Evolutionary conservation across 768 basidiomycete species (phyloP), one percentile per base, ranked within the genome.

Genomic region (Candolleomyces eurysporus): DNA sequence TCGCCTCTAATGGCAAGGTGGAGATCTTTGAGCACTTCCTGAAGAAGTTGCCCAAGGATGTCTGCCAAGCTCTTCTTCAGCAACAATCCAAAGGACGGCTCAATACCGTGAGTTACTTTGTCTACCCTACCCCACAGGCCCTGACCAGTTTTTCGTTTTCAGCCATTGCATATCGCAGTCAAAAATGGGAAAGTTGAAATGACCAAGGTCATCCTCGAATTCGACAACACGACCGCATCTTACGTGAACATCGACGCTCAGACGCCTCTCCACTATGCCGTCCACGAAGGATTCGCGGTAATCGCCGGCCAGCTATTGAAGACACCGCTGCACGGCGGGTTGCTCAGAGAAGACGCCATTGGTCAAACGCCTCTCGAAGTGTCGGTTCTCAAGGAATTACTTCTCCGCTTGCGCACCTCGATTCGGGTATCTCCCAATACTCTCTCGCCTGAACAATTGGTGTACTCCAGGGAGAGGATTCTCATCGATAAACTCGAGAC

Each of bases 141-240:
- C 19, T 9, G 56, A 46, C 43, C 14, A 31, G 13, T 45, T 14
- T 31, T 26, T 48, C 56, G 48, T 14, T 49, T 31, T 4, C 19
- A 87, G 86, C 85, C 86, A 8, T 71, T 87, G 6, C 84, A 82
- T 63, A 46, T 84, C n/a, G 82, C 83, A 4, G 79, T 83, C 14
- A 80, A 81, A 61, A 48, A 43, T 0, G 75, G 73, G 0, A 62
- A 64, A 7, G 67, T 71, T 8, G 56, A 65, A 0, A 58, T 75
- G 4, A 76, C 79, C 49, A 66, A 73, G 40, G 62, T 76, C 32
- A 67, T 85, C 39, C 64, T 84, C 14, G 70, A 74, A 4, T 78
- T 76, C 50, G 73, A 75, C 7, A 73, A 70, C 46, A 61, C 76
- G 0, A 66, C 74, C 5, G 71, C 80, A 30, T 65, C 79, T 4